Percentiles rank a stretch among this genome's conserved stretches.
These are phyloP conservation scores for Thamnidium elegans DNA, from an alignment of 192 early-diverging fungal species.

Conservation along the genomic window DNA sequence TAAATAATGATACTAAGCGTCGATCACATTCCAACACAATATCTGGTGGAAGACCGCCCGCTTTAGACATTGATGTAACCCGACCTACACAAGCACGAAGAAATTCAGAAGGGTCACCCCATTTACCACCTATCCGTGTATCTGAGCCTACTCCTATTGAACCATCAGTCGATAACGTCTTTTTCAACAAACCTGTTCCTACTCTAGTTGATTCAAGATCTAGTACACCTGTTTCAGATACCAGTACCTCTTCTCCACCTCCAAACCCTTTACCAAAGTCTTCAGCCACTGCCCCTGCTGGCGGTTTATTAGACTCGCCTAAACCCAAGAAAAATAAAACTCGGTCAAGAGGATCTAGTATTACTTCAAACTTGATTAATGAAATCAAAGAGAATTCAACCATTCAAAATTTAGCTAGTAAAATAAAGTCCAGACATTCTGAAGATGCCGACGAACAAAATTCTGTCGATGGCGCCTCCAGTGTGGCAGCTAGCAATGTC, in stretches of 20 bases:
- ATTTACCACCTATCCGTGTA: slow-evolving; percentile 3
- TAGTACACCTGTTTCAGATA: not conserved
- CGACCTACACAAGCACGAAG: slow-evolving; percentile 14
- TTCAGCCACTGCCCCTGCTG: no score
- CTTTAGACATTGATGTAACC: slow-evolving; percentile 1
- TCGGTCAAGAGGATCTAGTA: slow-evolving; percentile 24
- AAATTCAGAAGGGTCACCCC: slow-evolving; percentile 33
- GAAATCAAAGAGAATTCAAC: not conserved
- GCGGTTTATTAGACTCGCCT: no score
- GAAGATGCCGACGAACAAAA: not conserved
- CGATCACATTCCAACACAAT: slow-evolving; percentile 19
- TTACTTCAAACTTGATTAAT: slow-evolving; percentile 7
- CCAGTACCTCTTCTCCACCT: not conserved
- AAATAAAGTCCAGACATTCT: slow-evolving; percentile 10
- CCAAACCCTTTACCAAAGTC: not conserved
- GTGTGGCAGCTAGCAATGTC: slow-evolving; percentile 17
- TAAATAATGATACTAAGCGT: not conserved
- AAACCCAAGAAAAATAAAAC: not conserved
- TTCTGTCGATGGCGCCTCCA: not conserved
- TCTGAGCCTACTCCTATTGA: slow-evolving; percentile 3
- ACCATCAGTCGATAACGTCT: not conserved
- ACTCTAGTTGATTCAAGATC: not conserved
- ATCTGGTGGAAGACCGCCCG: slow-evolving; percentile 10
- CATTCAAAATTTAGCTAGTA: slow-evolving; percentile 1
- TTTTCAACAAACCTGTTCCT: no score